Base-by-base conservation (phyloP, 306 rosid genomes). In the Hylodesmum podocarpum region DNA sequence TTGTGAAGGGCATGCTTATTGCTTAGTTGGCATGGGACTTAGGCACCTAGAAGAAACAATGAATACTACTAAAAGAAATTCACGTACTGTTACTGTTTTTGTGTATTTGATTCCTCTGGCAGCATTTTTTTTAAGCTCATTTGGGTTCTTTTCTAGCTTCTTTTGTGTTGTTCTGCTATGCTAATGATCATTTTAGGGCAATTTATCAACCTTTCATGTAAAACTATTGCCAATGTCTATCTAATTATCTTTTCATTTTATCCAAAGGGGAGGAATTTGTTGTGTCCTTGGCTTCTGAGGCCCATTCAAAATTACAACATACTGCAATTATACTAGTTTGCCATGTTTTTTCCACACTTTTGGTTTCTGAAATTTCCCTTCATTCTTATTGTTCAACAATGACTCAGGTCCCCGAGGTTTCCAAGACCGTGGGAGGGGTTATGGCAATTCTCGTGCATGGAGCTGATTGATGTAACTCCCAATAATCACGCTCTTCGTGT, bases 341-440 rank as follows among this genome's bases (percentile, higher is more conserved):
- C 15, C 65, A 34, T 34, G 15, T 76, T 64, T 76, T 37, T 61
- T 62, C 25, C 36, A 59, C 24, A 19, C 61, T 10, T 12, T 8
- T 41, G 74, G 27, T 61, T 57, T 39, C 58, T 76, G 50, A 66
- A 66, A 27, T 16, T n/a, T 19, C 73, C 57, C 37, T 8, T 47
- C 34, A 39, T 22, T 25, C 21, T 41, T 53, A 37, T 14, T 53
- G 43, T 14, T 6, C 49, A 14, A 39, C 31, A 14, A 72, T 54
- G 25, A 58, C 58, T 31, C 85, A 91, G 91, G 94, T 75, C 83
- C 74, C 51, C 87, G 94, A 33, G 90, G 89, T 37, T 86, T 76
- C 79, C 86, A 92, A 62, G 96, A 90, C 43, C 93, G 89, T 1
- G 86, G 90, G 9, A 83, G 86, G 84, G 87, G 91, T 44, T 82